A percentile compares a stretch with the other conserved stretches of the same genome.
Conservation (phyloP, 1,284 basidiomycete genomes). For the Ceratobasidium sp. region DNA sequence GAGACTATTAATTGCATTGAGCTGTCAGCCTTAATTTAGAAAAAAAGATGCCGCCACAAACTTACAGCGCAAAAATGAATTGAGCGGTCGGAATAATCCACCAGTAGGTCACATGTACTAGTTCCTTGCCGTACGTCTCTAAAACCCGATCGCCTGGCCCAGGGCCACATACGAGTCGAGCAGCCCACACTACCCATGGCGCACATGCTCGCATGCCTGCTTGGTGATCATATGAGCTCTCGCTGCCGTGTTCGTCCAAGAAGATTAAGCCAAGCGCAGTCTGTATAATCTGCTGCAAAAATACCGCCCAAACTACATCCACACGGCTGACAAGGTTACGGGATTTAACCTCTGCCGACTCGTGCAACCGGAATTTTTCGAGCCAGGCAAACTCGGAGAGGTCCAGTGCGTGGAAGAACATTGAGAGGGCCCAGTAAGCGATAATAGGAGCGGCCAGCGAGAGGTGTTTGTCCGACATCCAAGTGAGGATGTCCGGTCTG, state of each 20-base stretch:
- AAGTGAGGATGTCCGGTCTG: slow-evolving; percentile 68
- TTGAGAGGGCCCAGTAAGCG: slow-evolving; percentile 90
- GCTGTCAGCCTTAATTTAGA: slow-evolving; percentile 41
- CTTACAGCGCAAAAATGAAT: slow-evolving; percentile 88
- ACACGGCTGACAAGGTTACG: slow-evolving; percentile 82
- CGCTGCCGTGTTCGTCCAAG: slow-evolving; percentile 62
- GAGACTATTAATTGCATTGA: slow-evolving; percentile 70
- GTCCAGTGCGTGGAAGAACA: slow-evolving; percentile 89
- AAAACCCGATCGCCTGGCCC: slow-evolving; percentile 59
- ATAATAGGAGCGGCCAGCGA: slow-evolving; percentile 82
- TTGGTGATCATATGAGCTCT: slow-evolving; percentile 67
- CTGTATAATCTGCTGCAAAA: slow-evolving; percentile 90
- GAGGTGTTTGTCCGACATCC: slow-evolving; percentile 80
- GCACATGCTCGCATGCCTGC: slow-evolving; percentile 63
- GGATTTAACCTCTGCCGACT: slow-evolving; percentile 82
- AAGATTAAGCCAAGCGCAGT: slow-evolving; percentile 78
- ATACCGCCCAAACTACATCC: slow-evolving; percentile 83
- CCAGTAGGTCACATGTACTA: slow-evolving; percentile 89
- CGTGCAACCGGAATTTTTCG: slow-evolving; percentile 90
- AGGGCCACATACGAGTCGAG: slow-evolving; percentile 63
- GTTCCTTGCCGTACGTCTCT: slow-evolving; percentile 64
- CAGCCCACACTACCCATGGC: slow-evolving; percentile 61
- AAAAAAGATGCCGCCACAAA: slow-evolving; percentile 51
- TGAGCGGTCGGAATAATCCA: slow-evolving; percentile 89
- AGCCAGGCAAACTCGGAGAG: slow-evolving; percentile 80